Conservation (phyloP, 108 stramenopile species). For the Discostella stelligeroides region DNA sequence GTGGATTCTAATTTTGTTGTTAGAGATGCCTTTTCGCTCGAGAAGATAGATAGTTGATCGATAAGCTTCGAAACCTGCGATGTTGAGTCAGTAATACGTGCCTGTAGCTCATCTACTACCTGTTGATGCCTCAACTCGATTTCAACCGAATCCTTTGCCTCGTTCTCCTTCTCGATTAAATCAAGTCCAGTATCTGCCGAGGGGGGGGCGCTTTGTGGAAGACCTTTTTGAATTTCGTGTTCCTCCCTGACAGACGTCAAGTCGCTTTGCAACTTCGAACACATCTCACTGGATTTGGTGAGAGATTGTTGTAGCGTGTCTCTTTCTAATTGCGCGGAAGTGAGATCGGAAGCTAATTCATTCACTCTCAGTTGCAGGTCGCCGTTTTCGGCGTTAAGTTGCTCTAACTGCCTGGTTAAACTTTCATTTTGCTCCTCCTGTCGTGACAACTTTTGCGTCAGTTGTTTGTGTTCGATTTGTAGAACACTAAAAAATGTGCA, state of each 20-base stretch:
- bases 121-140: constrained; percentile 3
- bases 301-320: constrained; percentile 1
- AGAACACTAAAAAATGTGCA: constrained; percentile 5
- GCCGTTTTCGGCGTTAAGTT: constrained; percentile 24
- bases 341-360: constrained; percentile 9
- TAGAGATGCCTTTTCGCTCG: constrained; percentile 2
- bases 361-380: constrained; percentile 14
- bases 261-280: constrained; percentile 8
- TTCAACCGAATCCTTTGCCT: not conserved
- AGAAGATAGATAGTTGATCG: constrained; percentile 5
- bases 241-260: not conserved
- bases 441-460: not conserved
- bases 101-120: not conserved
- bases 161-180: not conserved
- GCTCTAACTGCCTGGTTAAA: constrained; percentile 12
- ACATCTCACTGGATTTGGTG: not conserved
- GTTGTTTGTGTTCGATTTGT: constrained; percentile 18
- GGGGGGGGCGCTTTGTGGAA: not conserved
- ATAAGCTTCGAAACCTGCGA: constrained; percentile 9
- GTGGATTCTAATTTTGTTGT: constrained; percentile 6
- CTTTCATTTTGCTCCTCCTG: constrained; percentile 13
- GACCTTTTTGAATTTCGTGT: not conserved
- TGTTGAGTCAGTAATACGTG: constrained; percentile 8
- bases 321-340: constrained; percentile 6
- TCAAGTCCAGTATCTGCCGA: not conserved